Evolutionary conservation across 148 eudicot genomes (phyloP).

Genomic region (Pouteria glomerata): DNA sequence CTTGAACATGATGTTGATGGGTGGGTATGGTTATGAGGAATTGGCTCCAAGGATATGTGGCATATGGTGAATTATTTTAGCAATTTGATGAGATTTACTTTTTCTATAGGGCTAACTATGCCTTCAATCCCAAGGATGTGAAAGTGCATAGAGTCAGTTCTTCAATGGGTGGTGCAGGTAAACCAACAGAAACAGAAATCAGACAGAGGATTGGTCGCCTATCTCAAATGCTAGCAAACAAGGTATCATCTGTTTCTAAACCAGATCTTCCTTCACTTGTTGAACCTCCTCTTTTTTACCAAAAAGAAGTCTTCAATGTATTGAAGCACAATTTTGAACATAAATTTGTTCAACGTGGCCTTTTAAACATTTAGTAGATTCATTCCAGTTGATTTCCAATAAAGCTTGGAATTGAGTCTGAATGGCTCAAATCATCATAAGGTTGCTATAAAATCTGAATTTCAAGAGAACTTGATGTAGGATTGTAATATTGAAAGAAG

Average conservation of each 20-base stretch:
- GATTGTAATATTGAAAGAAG: no score
- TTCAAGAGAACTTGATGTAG: no score
- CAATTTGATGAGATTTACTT: neutral
- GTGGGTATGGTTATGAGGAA: slow-evolving; percentile 47
- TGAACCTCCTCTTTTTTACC: neutral
- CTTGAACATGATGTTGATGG: slow-evolving; percentile 53
- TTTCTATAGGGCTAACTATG: slow-evolving; percentile 53
- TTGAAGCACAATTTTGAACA: no score
- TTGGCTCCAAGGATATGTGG: neutral
- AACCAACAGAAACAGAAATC: slow-evolving; percentile 54
- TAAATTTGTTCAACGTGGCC: no score
- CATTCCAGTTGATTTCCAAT: no score
- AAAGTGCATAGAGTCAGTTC: slow-evolving; percentile 27
- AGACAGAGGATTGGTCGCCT: slow-evolving; percentile 61
- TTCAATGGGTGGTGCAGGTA: slow-evolving; percentile 22
- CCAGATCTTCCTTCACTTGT: neutral
- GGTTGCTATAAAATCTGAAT: no score
- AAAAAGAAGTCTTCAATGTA: neutral
- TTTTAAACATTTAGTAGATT: no score
- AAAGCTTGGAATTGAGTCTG: no score
- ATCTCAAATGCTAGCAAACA: slow-evolving; percentile 53
- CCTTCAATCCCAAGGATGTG: slow-evolving; percentile 85
- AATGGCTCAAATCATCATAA: no score
- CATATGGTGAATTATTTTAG: neutral
- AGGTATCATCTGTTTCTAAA: slow-evolving; percentile 31